These are phyloP conservation scores for Curvularia verruculosa DNA, from an alignment of 2,329 filamentous ascomycete genomes.

Conservation along the genomic window DNA sequence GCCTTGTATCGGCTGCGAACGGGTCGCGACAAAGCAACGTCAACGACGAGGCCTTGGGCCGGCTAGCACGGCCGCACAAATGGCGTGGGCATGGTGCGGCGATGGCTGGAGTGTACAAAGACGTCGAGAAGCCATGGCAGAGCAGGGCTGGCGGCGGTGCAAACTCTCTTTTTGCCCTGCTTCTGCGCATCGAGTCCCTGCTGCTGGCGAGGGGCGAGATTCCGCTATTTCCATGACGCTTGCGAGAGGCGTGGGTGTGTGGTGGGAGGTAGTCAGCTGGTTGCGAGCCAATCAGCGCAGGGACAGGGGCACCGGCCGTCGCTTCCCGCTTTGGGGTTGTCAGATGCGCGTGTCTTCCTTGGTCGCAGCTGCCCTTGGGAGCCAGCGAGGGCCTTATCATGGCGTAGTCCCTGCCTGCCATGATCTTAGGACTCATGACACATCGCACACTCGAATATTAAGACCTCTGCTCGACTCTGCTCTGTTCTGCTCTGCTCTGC, in stretches of 20 bases:
- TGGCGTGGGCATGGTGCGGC: not conserved
- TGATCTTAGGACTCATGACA: conserved; percentile 7
- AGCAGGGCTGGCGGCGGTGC: not conserved
- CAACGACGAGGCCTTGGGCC: not conserved
- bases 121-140: not conserved
- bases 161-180: conserved; percentile 17
- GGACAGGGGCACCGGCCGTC: conserved; percentile 22
- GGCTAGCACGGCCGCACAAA: not conserved
- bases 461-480: not conserved
- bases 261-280: conserved; percentile 20
- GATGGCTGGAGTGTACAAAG: not conserved
- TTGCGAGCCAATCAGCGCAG: conserved; percentile 22
- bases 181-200: conserved; percentile 16
- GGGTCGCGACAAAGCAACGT: conserved; percentile 18
- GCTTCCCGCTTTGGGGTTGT: conserved; percentile 23
- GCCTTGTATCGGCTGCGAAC: conserved; percentile 36
- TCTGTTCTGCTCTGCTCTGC: not conserved
- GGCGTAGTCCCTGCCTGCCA: conserved; percentile 9
- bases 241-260: conserved; percentile 13
- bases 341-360: conserved; percentile 29
- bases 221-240: conserved; percentile 23
- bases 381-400: conserved; percentile 24
- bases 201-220: conserved; percentile 11
- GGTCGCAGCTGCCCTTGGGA: conserved; percentile 23
- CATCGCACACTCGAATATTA: conserved; percentile 15